Evolutionary conservation across 2,329 filamentous ascomycete species (phyloP).

Genomic region (Cladosporium cucumerinum): DNA sequence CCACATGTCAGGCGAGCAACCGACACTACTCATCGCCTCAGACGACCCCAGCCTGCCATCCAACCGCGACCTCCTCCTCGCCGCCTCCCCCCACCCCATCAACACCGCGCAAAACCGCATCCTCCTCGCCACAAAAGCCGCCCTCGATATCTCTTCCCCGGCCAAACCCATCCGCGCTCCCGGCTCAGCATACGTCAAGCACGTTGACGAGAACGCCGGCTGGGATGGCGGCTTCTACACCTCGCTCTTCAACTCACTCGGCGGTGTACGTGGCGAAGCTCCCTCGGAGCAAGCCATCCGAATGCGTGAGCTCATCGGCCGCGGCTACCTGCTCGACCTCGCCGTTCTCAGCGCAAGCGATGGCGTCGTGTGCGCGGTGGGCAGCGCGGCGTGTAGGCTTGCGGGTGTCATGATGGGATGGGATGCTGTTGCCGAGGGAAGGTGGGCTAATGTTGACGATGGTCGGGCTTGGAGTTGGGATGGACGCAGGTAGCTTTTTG

Average conservation of each 20-base stretch:
- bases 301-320: slow-evolving; percentile 69
- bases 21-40: slow-evolving; percentile 64
- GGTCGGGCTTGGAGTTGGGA: slow-evolving; percentile 40
- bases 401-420: slow-evolving; percentile 85
- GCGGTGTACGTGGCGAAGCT: slow-evolving; percentile 32
- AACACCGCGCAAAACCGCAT: slow-evolving; percentile 71
- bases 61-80: slow-evolving; percentile 58
- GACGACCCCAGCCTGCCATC: slow-evolving; percentile 76
- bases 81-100: slow-evolving; percentile 31
- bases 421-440: slow-evolving; percentile 60
- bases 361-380: slow-evolving; percentile 72
- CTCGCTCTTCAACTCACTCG: slow-evolving; percentile 77
- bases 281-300: slow-evolving; percentile 52
- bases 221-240: slow-evolving; percentile 89
- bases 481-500: slow-evolving; percentile 16
- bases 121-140: slow-evolving; percentile 64
- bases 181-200: slow-evolving; percentile 56
- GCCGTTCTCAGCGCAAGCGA: slow-evolving; percentile 69
- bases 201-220: slow-evolving; percentile 72
- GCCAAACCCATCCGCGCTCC: slow-evolving; percentile 36
- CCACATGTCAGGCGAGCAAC: slow-evolving; percentile 7
- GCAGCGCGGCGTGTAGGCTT: slow-evolving; percentile 63
- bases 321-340: slow-evolving; percentile 80
- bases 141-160: slow-evolving; percentile 40
- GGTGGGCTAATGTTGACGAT: slow-evolving; percentile 79